phyloP scores from a whole-genome alignment of 148 eudicot genomes.

The Cornus florida region DNA sequence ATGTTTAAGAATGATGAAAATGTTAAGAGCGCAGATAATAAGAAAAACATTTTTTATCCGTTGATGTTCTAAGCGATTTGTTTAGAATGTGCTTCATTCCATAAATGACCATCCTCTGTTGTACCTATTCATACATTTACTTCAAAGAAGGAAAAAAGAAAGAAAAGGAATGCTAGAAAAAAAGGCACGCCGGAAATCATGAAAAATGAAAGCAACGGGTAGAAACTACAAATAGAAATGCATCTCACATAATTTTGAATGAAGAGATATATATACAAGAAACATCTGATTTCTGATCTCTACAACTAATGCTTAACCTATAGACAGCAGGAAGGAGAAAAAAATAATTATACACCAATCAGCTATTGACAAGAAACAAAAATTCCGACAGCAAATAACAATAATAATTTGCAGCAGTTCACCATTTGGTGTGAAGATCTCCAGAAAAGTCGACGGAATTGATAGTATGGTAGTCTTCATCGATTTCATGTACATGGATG shows the following conservation, averaged over 20 bases:
- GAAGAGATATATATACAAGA: slow-evolving; percentile 1
- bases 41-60: no score
- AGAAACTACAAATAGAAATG: background rate
- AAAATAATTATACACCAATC: background rate
- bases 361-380: background rate
- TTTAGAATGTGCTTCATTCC: no score
- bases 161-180: no score
- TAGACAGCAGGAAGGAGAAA: background rate
- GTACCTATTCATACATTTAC: no score
- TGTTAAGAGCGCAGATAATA: no score
- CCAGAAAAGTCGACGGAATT: background rate
- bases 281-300: background rate
- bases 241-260: background rate
- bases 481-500: background rate
- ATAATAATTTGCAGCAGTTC: background rate
- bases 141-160: no score
- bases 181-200: background rate
- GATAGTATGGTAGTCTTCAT: background rate
- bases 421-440: background rate
- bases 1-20: no score
- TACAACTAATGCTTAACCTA: slow-evolving; percentile 9
- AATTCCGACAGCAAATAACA: background rate
- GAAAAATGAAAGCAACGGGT: background rate
- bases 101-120: no score
- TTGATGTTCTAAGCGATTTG: no score